Percentiles rank a stretch among this genome's conserved stretches.
Conservation (phyloP, 257 asterid species). For the Voacanga thouarsii region DNA sequence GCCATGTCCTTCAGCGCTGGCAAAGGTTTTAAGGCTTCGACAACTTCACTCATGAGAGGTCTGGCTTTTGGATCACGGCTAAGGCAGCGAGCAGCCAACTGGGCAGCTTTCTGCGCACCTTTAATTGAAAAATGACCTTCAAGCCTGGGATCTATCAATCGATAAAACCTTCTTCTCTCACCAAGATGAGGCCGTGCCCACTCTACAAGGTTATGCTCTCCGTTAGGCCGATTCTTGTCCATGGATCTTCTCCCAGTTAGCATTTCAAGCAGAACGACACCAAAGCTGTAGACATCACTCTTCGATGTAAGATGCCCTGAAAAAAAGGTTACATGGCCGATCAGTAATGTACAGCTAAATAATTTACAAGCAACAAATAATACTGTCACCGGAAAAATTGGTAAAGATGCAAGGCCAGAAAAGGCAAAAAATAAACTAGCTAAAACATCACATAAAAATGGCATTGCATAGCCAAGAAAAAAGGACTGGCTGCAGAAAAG, state of each 20-base stretch:
- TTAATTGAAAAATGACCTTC: slow-evolving; percentile 90
- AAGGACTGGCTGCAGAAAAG: neutral
- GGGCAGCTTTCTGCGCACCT: slow-evolving; percentile 96
- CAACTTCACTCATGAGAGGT: slow-evolving; percentile 91
- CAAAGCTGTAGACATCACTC: slow-evolving; percentile 91
- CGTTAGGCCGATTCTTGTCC: slow-evolving; percentile 92
- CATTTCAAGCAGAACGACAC: slow-evolving; percentile 92
- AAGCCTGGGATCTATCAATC: slow-evolving; percentile 84
- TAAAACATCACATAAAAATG: neutral
- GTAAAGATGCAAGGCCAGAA: neutral
- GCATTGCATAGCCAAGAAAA: neutral
- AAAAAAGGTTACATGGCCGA: neutral
- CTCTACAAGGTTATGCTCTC: slow-evolving; percentile 92
- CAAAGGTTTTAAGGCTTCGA: slow-evolving; percentile 76
- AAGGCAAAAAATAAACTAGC: too few species aligned
- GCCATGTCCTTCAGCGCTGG: slow-evolving; percentile 97
- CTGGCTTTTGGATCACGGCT: slow-evolving; percentile 77
- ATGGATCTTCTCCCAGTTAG: slow-evolving; percentile 90
- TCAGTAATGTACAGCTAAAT: neutral
- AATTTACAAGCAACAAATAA: neutral
- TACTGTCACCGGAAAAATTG: neutral
- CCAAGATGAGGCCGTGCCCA: slow-evolving; percentile 94
- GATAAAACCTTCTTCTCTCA: slow-evolving; percentile 69
- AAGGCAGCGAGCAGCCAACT: slow-evolving; percentile 82
- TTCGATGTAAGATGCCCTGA: slow-evolving; percentile 96